Base-by-base conservation (phyloP, 208 protist genomes). In the Phytomonas francai region DNA sequence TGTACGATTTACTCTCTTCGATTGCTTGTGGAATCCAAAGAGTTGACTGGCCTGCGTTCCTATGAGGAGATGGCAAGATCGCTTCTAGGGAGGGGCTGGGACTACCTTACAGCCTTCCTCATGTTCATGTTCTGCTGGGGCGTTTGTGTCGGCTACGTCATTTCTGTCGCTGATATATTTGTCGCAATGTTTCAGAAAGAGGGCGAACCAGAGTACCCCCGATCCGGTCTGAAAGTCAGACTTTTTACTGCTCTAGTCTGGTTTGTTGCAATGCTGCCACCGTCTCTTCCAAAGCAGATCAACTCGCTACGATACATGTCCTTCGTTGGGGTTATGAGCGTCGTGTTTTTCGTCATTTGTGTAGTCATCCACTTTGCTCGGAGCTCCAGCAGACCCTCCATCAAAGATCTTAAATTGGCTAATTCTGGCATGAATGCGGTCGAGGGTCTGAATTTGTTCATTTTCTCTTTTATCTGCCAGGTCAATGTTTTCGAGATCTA, bases 51-150 rank as follows among this genome's bases (percentile, higher is more conserved):
- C 1, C 67, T 85, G 57, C 81, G 80, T 51, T 83, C 82, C 2
- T 96, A 94, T 73, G 91, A 94, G 76, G 84, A 88, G 71, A 76
- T 89, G 76, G 78, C 88, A 0, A 64, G 73, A 12, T 74, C 70
- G 14, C 70, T 94, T 58, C 67, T 94, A 12, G 90, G 91, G 34
- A 67, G 65, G 11, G 78, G 80, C 32, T 83, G 74, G 72, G 88
- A 92, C 67, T 87, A 87, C 73, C 84, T 92, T 67, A 73, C 79
- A 7, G 86, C 81, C 16, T 77, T 86, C 34, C 65, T 91, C 29
- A 91, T 93, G 78, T 83, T 89, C 25, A 70, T 93, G 28, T 88
- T 92, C 60, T 96, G 86, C 74, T 94, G 79, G 74, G 91, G 91
- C 45, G 79, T 77, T 16, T 89, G 80, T 32, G 78, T 96, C 32